phyloP scores from a whole-genome alignment of 129 eudicot species.

The Flaveria bidentis region DNA sequence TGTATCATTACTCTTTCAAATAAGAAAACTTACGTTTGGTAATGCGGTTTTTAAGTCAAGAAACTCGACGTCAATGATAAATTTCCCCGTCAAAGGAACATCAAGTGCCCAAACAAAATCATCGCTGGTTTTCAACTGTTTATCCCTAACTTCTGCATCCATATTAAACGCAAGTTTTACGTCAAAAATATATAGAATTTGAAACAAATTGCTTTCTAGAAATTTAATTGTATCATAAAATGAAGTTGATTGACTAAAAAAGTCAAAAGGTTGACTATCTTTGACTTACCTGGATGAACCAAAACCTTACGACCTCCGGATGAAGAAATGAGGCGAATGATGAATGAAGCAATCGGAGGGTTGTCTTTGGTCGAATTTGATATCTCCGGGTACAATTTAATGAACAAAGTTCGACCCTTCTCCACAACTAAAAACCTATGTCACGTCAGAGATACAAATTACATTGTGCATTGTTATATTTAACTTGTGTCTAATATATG shows the following conservation, averaged over 20 bases:
- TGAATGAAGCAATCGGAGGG: constrained; percentile 79
- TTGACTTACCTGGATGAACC: constrained; percentile 68
- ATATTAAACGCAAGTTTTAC: neutral
- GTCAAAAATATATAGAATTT: neutral
- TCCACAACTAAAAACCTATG: constrained; percentile 81
- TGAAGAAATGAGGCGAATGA: constrained; percentile 60
- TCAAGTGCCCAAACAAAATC: constrained; percentile 78
- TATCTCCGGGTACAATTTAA: constrained; percentile 68
- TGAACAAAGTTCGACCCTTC: constrained; percentile 51
- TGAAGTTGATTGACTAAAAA: neutral
- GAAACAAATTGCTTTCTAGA: constrained; percentile 2
- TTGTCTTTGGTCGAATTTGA: constrained; percentile 58
- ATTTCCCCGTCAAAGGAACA: constrained; percentile 64
- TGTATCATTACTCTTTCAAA: neutral
- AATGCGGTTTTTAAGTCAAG: constrained; percentile 69
- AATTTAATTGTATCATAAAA: neutral
- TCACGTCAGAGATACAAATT: neutral
- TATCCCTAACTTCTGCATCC: constrained; percentile 68
- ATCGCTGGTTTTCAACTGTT: constrained; percentile 59
- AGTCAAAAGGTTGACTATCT: neutral
- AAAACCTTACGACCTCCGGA: constrained; percentile 63
- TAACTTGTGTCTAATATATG: neutral
- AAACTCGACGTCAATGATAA: constrained; percentile 86
- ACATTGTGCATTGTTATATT: neutral
- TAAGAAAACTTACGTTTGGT: constrained; percentile 41